phyloP scores from a whole-genome alignment of 257 asterid genomes.

The Nicotiana sylvestris region DNA sequence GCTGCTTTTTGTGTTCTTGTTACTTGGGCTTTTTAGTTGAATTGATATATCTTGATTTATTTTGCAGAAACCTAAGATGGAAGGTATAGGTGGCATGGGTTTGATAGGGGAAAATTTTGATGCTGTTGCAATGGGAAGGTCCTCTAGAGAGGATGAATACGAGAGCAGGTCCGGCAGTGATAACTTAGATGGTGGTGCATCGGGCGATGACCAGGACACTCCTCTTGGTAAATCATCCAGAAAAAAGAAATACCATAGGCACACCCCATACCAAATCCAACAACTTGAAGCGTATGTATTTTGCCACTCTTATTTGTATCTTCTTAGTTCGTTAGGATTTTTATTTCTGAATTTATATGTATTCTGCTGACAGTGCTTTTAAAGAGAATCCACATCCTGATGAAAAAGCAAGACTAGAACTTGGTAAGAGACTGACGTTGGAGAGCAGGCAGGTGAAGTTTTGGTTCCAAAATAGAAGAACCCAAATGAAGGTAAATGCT shows the following conservation, averaged over 20 bases:
- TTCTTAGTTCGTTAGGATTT: neutral
- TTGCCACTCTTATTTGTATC: neutral
- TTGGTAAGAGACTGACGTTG: constrained; percentile 60
- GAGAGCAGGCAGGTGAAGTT: constrained; percentile 74
- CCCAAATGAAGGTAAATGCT: constrained; percentile 77
- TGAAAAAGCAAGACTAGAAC: constrained; percentile 72
- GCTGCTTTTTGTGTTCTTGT: constrained; percentile 7
- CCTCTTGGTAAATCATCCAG: constrained; percentile 35
- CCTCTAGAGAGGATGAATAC: constrained; percentile 44
- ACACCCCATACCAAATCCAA: constrained; percentile 70
- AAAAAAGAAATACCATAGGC: constrained; percentile 61
- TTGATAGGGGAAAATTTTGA: constrained; percentile 42
- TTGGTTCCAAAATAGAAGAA: constrained; percentile 91
- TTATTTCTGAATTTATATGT: neutral
- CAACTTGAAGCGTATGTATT: constrained; percentile 67
- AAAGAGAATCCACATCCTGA: constrained; percentile 92
- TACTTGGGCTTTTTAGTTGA: neutral
- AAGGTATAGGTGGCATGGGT: constrained; percentile 57
- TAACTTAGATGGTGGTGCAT: constrained; percentile 48
- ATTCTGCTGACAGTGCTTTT: constrained; percentile 43
- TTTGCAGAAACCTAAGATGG: constrained; percentile 70
- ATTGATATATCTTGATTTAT: neutral
- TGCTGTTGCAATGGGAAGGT: constrained; percentile 27
- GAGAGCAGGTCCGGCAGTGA: constrained; percentile 73
- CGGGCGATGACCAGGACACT: constrained; percentile 62